Base-by-base conservation (phyloP, 371 early-diverging fungal genomes). In the Mucor lusitanicus region DNA sequence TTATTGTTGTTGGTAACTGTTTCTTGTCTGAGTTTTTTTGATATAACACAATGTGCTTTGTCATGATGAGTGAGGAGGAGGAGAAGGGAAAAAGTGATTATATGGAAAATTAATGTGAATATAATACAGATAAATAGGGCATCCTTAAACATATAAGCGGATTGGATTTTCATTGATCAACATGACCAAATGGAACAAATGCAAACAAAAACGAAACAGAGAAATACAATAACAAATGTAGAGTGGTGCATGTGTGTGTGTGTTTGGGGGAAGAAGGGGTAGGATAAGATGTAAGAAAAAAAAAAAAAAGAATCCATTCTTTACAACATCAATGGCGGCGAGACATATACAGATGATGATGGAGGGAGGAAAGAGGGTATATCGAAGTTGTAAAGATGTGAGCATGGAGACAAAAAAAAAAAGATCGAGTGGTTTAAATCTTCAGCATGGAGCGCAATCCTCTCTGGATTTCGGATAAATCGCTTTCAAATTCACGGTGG, bases 391-490 rank as follows among this genome's bases (percentile, higher is more conserved):
- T 12, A 35, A 46, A 60, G 61, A 19, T 42, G 35, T 60, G 17
- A 6, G 48, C 48, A 46, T 44, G 40, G 46, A 63, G 53, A 35
- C 28, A 54, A 59, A 58, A 44, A 53, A 54, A 39, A 11, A 60
- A 13, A 32, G 32, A 35, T 35, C 35, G 21, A 8, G 12, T 23
- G 54, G 54, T 64, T 65, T 73, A 75, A 27, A 82, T 75, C 63
- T 78, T 82, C 30, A 82, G 68, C 77, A 82, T 76, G 21, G 78
- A 77, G 48, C 80, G 64, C 15, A 82, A 54, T 12, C 71, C 76
- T 48, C 74, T 76, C 42, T 82, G 83, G 6, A 82, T 82, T 65
- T 82, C 77, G 19, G 82, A 78, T 23, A 82, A 56, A 59, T 78
- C 67, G 0, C 30, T 57, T n/a, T 74, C 67, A 50, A 59, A 69